Evolutionary conservation across 257 asterid genomes (phyloP).

Genomic region (Catharanthus roseus): DNA sequence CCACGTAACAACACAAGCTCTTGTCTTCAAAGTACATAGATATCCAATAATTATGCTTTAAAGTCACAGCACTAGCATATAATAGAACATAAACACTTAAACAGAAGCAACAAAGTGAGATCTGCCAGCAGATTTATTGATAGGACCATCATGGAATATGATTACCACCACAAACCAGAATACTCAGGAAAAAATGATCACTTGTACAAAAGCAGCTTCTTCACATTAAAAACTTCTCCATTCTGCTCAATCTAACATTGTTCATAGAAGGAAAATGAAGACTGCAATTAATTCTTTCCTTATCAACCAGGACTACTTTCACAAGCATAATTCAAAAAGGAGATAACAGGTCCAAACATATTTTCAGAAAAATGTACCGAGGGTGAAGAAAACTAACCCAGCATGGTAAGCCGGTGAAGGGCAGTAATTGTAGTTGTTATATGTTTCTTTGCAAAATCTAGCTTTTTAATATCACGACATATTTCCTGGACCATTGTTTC

Average conservation of each 20-base stretch:
- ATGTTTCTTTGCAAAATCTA: slow-evolving; percentile 98
- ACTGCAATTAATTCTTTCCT: not conserved
- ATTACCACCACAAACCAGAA: not conserved
- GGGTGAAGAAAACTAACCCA: slow-evolving; percentile 53
- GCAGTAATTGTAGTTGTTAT: slow-evolving; percentile 95
- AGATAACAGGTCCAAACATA: not conserved
- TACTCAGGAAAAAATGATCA: not conserved
- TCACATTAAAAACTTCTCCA: not conserved
- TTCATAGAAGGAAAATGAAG: not conserved
- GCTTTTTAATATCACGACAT: slow-evolving; percentile 96
- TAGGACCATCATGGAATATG: not conserved
- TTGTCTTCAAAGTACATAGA: not conserved
- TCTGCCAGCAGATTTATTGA: not conserved
- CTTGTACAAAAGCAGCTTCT: not conserved
- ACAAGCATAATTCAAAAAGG: slow-evolving; percentile 2
- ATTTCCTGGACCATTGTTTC: slow-evolving; percentile 99
- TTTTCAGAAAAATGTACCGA: slow-evolving; percentile 12
- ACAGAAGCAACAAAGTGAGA: not conserved
- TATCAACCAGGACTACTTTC: not conserved
- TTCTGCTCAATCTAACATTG: not conserved
- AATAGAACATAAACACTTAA: not conserved
- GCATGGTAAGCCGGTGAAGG: slow-evolving; percentile 99
- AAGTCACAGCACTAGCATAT: not conserved
- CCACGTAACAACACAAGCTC: not conserved
- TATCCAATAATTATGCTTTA: not conserved